Base-by-base conservation (phyloP, 176 grass and related monocot genomes). In the Triticum timopheevii region DNA sequence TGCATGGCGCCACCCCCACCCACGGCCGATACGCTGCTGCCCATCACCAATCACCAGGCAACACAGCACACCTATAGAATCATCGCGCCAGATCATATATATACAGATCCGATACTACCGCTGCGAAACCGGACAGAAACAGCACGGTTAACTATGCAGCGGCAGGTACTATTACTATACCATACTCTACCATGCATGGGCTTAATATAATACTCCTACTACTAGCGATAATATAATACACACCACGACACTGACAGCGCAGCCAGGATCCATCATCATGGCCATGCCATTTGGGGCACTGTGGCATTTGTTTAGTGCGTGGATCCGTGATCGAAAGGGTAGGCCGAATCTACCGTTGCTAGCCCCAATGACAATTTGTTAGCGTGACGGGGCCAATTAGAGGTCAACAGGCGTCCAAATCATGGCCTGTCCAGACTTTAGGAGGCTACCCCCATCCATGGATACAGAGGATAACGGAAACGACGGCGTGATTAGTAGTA, bases 361-460 rank as follows among this genome's bases (percentile, higher is more conserved):
- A 64, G 17, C 9, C 50, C 76, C n/a, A 23, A 65, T 13, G 59
- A 88, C 13, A 47, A 22, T 33, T 82, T 78, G 13, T 58, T 85
- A 82, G 73, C 8, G 69, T 44, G 34, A 88, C 77, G 64, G 59
- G 72, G 28, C 71, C 11, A 52, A 44, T 25, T 10, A 56, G 9
- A 35, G 24, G 42, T 13, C 59, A 82, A 78, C 78, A 85, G 22
- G 19, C 78, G 70, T 66, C 24, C 85, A 70, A 90, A 85, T 49
- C 73, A 78, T 79, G 49, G 77, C 52, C 36, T 90, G 77, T 88
- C 85, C 42, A 80, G 71, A 36, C 87, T 93, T 85, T 90, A 78
- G 84, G 88, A 87, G 91, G 38, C 88, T 74, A 84, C 74, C 64
- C 84, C 44, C 70, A 38, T 78, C 74, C 12, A 80, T 84, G 87